phyloP scores from a whole-genome alignment of 2,329 filamentous ascomycete species.

The Sporothrix mexicana region DNA sequence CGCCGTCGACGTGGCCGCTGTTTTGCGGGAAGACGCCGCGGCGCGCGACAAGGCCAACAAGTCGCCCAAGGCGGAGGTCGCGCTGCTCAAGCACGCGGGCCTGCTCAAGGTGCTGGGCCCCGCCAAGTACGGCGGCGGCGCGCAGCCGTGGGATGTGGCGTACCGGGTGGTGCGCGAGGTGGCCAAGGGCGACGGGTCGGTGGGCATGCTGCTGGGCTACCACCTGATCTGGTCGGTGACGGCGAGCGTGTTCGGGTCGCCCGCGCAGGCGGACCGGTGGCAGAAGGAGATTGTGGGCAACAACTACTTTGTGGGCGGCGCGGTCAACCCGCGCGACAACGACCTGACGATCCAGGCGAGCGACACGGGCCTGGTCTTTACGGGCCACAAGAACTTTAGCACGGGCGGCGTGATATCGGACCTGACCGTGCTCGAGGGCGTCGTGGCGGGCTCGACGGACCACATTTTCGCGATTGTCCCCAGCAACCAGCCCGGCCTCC shows the following conservation, averaged over 20 bases:
- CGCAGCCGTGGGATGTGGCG: constrained; percentile 54
- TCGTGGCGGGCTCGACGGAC: constrained; percentile 60
- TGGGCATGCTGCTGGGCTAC: constrained; percentile 70
- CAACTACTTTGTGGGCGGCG: constrained; percentile 70
- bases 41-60: constrained; percentile 49
- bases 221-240: constrained; percentile 69
- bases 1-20: constrained; percentile 47
- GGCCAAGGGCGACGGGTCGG: constrained; percentile 67
- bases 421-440: constrained; percentile 68
- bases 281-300: constrained; percentile 65
- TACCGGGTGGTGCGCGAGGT: constrained; percentile 67
- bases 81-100: constrained; percentile 51
- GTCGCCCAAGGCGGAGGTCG: constrained; percentile 49
- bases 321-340: constrained; percentile 69
- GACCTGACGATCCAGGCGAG: constrained; percentile 63
- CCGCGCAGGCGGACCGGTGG: constrained; percentile 63
- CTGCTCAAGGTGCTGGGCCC: constrained; percentile 50
- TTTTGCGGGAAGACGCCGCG: constrained; percentile 46
- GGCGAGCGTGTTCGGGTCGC: constrained; percentile 63
- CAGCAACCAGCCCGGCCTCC: constrained; percentile 63
- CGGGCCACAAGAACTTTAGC: constrained; percentile 70
- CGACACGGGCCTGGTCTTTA: constrained; percentile 62
- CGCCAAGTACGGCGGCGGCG: constrained; percentile 52
- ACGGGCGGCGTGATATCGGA: constrained; percentile 71
- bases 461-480: constrained; percentile 68